Evolutionary conservation across 108 stramenopile genomes (phyloP), one percentile per base, ranked within the genome.

Genomic region (Nitzschia putrida): DNA sequence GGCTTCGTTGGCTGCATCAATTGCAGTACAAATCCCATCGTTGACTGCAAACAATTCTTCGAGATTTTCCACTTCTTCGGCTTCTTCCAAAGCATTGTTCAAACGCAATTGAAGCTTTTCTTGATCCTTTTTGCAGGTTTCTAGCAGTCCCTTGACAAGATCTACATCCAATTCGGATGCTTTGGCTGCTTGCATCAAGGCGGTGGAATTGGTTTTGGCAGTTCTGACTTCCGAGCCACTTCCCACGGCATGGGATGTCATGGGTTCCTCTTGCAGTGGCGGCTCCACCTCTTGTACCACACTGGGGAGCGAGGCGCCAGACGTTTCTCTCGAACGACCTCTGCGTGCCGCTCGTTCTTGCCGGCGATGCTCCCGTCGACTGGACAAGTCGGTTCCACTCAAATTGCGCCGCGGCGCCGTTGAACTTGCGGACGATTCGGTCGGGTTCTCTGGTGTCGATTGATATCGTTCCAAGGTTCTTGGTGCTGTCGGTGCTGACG

Each of bases 1-100:
- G 9, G 65, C 76, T 0, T 61, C 57, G 1, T 71, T 40, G 18
- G 66, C 76, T 0, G 65, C 69, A 12, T 70, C 53, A 7, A 82
- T 68, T 2, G 81, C 81, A 23, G 67, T 25, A 24, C 54, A 61
- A 14, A 82, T 52, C 21, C 52, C 61, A 43, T 78, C 77, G 53
- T 79, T 82, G 11, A 79, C 34, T 5, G 55, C 55, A 49, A 82
- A 70, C 6, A 78, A 60, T 65, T 78, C 69, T 51, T 72, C 66
- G 20, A 78, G 49, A 47, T 72, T 64, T n/a, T 64, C 57, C n/a
- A 57, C 56, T 0, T 49, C 71, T 23, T 68, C 66, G 0, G 66
- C 52, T 60, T 72, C 64, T 22, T 78, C 66, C 66, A 78, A 25
- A 3, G 71, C 71, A 16, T 53, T 64, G 23, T 45, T 61, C 16